Evolutionary conservation across 2,329 filamentous ascomycete genomes (phyloP), one percentile per base, ranked within the genome.

Genomic region (Lizonia empirigonia): DNA sequence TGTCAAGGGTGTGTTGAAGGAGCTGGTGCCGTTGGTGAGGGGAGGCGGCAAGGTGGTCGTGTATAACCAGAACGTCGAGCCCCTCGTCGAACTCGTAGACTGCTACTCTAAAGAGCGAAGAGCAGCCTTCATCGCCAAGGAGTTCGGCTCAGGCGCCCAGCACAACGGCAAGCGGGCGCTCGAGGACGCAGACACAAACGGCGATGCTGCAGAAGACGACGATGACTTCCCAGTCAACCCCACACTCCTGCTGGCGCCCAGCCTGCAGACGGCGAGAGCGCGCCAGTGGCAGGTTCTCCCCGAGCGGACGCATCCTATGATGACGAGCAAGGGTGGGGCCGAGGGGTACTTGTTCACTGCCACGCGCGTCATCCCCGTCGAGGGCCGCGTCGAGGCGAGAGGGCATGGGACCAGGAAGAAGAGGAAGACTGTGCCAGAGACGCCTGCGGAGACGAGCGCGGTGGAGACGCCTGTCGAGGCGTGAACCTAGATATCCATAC

Each of bases 261-360:
- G 82, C 10, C 79, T 99, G 44, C 92, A 97, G 76, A 94, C 87
- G 2, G 89, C 87, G 38, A 81, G 90, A 12, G 86, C 89, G 5
- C 82, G 89, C 55, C 80, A 84, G 44, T 97, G 91, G 90, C 94
- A 99, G 77, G 92, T 97, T 2, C 74, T 99, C 37, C 94, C 94
- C 0, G 90, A 91, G 0, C 80, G 94, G 45, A 97, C 94, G 44
- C 94, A 99, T 76, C 94, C 94, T 6, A 74, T 95, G 47, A 99
- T 99, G 94, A 96, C 90, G 53, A 86, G 86, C 29, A 82, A 84
- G 32, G 94, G 94, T 16, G 93, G 93, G 0, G 85, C 91, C 0
- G 93, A 97, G 68, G 94, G 94, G 0, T 99, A 90, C 71, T 71
- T 99, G 3, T 91, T 97, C 61, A 93, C 91, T 22, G 93, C 83